phyloP scores from a whole-genome alignment of 176 grass and related monocot genomes.

The Stipa capillata region DNA sequence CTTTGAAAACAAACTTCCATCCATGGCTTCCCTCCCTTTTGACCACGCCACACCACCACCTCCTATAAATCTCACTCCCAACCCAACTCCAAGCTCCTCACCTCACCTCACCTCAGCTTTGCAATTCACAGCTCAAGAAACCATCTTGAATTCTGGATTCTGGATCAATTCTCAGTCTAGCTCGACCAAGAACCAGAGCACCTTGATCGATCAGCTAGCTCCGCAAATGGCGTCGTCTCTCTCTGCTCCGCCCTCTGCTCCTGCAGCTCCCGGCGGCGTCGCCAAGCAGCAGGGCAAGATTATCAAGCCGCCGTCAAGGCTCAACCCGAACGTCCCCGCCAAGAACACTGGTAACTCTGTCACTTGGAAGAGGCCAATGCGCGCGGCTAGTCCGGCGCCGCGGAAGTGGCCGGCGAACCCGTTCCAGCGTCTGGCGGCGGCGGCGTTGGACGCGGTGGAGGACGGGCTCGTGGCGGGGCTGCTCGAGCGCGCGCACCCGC shows the following conservation, averaged over 20 bases:
- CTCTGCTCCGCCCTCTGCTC: neutral
- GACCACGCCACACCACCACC: too few species aligned
- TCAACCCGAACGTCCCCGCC: neutral
- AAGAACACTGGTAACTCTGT: neutral
- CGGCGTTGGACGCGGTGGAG: conserved; percentile 53
- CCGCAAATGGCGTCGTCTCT: conserved; percentile 25
- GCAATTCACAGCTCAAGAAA: neutral
- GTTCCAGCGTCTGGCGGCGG: conserved; percentile 44
- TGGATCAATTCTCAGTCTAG: too few species aligned
- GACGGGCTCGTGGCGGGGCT: conserved; percentile 25
- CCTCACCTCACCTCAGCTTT: neutral
- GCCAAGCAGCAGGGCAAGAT: neutral
- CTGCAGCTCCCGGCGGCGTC: neutral
- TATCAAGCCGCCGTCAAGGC: neutral
- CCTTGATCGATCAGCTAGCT: neutral
- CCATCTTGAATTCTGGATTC: too few species aligned
- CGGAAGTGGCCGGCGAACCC: conserved; percentile 41
- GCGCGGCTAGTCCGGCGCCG: neutral
- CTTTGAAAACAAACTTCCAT: neutral
- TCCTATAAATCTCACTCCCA: neutral
- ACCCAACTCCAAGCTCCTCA: neutral
- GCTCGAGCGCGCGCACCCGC: conserved; percentile 45
- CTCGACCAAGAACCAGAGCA: too few species aligned
- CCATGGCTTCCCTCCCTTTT: neutral
- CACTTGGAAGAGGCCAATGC: conserved; percentile 11